Conservation (phyloP, 2,329 filamentous ascomycete species). For the Hymenoscyphus scutula region DNA sequence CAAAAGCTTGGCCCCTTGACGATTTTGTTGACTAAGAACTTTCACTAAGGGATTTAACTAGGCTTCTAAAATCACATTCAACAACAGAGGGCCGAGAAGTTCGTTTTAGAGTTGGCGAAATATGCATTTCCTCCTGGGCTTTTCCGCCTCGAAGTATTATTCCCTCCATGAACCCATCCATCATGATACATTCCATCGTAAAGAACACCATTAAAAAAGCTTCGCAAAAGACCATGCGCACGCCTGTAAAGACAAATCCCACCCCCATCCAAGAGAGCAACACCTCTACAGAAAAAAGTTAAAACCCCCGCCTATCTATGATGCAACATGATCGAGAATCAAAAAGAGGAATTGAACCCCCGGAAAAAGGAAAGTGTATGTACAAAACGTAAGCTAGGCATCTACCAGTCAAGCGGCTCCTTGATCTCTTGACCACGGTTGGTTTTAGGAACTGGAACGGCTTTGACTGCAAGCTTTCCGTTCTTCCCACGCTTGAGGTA, state of each 20-base stretch:
- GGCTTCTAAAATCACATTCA: no score
- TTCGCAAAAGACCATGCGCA: background rate
- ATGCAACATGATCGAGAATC: slow-evolving; percentile 1
- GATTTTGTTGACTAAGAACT: no score
- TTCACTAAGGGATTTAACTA: no score
- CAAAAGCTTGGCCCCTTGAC: no score
- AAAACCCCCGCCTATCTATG: background rate
- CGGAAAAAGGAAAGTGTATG: background rate
- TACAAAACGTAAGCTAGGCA: background rate
- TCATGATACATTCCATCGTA: background rate
- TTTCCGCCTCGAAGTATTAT: background rate
- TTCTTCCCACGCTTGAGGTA: slow-evolving; percentile 66
- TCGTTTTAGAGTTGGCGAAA: background rate
- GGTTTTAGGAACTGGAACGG: slow-evolving; percentile 76
- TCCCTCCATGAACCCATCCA: background rate
- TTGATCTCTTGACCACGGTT: slow-evolving; percentile 81
- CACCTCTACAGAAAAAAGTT: background rate
- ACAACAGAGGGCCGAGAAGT: no score
- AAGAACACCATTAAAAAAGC: background rate
- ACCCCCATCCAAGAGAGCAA: slow-evolving; percentile 4
- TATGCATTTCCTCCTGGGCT: background rate
- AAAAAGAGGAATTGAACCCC: slow-evolving; percentile 1
- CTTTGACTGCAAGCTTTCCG: slow-evolving; percentile 56
- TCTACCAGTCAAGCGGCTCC: slow-evolving; percentile 85
- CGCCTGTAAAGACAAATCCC: slow-evolving; percentile 1